Percentiles rank a stretch among this genome's conserved stretches.
Conservation (phyloP, 805 yeast species). For the Monosporozyma servazzii region DNA sequence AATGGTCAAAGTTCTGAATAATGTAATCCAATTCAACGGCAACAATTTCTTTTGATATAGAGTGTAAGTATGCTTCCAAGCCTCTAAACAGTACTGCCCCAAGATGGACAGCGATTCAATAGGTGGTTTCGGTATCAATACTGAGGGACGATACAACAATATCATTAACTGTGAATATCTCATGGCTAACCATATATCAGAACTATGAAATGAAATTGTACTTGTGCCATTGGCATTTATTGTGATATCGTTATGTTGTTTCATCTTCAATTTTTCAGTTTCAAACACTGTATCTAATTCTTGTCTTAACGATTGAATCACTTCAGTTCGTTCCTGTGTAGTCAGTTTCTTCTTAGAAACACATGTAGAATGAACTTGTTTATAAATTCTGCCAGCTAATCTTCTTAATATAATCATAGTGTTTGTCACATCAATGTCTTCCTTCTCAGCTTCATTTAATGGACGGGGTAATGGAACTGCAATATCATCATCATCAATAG, state of each 20-base stretch:
- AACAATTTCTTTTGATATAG: slow-evolving; percentile 36
- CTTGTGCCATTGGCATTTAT: slow-evolving; percentile 7
- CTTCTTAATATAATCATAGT: slow-evolving; percentile 37
- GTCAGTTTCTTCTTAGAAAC: slow-evolving; percentile 28
- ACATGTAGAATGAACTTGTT: slow-evolving; percentile 38
- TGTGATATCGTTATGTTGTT: slow-evolving; percentile 10
- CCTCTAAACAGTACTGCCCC: slow-evolving; percentile 39
- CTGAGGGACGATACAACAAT: slow-evolving; percentile 42
- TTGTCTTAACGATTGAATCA: slow-evolving; percentile 29
- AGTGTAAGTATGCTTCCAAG: slow-evolving; percentile 38
- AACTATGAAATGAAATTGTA: slow-evolving; percentile 28
- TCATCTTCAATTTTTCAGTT: slow-evolving; percentile 19
- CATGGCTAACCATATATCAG: slow-evolving; percentile 30
- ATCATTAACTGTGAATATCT: slow-evolving; percentile 41
- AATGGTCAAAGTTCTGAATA: slow-evolving; percentile 38
- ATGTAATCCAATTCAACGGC: slow-evolving; percentile 44
- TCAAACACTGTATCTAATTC: slow-evolving; percentile 28
- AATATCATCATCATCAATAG: slow-evolving; percentile 42
- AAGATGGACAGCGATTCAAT: slow-evolving; percentile 33
- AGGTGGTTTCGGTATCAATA: slow-evolving; percentile 38
- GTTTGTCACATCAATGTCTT: slow-evolving; percentile 33
- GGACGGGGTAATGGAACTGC: slow-evolving; percentile 36
- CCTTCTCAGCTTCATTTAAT: slow-evolving; percentile 34
- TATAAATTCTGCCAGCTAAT: slow-evolving; percentile 40
- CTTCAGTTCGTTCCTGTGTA: slow-evolving; percentile 27